Base-by-base conservation (phyloP, 441 rosid species). In the Pelargonium myrrhifolium region DNA sequence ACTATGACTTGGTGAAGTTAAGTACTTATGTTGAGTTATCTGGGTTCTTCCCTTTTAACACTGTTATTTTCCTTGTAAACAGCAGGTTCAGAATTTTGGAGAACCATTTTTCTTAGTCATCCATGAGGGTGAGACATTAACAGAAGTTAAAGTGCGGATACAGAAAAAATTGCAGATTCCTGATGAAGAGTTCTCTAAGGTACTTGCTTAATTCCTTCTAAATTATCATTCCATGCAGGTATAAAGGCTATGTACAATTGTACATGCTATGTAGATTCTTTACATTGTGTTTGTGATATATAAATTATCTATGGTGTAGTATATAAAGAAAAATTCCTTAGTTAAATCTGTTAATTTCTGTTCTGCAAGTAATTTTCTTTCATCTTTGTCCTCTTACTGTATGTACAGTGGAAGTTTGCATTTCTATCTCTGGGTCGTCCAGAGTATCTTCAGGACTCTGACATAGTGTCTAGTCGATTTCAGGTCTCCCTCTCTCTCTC, bases 101-200 rank as follows among this genome's bases (percentile, higher is more conserved):
- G 88, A 85, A 79, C 92, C 92, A 37, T 87, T 87, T 78, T 82
- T 87, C 73, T 79, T 85, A 71, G 87, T 85, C 45, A 78, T 87
- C 77, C 86, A 70, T 70, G 89, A 85, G 80, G 85, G 82, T 65
- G 92, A 87, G 72, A 83, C 82, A 20, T 79, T 87, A 66, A 82
- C 82, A 24, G 88, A 85, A 65, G 78, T 87, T 37, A 87, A 85
- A 72, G 81, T 65, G 67, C 87, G 92, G 56, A 75, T 87, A 65
- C 89, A 83, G 83, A 84, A 82, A 78, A 87, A 79, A 71, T 78
- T 87, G 72, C 87, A 85, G 72, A 87, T 87, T 70, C 80, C 92
- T 0, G 86, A 81, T 77, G 92, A 83, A 70, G 92, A 83, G 65
- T 87, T 85, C 74, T 70, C 85, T 18, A 85, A 86, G 89, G 90